Percentiles rank a stretch among this genome's conserved stretches.
These are phyloP conservation scores for Acanthamoeba quina DNA, from an alignment of 208 protist genomes.

Conservation along the genomic window DNA sequence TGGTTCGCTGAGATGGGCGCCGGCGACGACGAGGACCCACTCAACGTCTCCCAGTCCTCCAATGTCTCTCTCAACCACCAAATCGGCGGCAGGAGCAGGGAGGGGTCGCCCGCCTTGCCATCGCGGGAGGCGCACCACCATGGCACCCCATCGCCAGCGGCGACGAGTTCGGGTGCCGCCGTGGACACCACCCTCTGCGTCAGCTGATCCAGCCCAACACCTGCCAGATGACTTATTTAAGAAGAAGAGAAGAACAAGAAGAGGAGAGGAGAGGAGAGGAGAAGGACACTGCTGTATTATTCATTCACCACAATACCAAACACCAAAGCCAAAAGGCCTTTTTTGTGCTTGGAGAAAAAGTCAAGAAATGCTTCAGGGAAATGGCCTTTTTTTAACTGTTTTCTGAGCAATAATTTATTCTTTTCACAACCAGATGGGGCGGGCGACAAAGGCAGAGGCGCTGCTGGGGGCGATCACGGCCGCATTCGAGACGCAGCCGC, in stretches of 20 bases:
- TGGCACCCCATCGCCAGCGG: not conserved
- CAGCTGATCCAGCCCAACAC: not conserved
- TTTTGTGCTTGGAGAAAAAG: too few species aligned
- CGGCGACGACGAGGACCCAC: not conserved
- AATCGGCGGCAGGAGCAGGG: not conserved
- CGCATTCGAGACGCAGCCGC: not conserved
- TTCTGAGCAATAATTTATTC: too few species aligned
- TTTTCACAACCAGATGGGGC: not conserved
- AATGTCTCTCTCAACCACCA: not conserved
- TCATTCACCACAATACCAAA: not conserved
- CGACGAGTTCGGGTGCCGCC: not conserved
- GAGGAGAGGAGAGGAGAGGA: not conserved
- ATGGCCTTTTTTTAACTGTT: too few species aligned
- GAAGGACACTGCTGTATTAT: not conserved
- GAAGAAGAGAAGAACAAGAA: not conserved
- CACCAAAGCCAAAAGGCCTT: too few species aligned
- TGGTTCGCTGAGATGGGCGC: conserved; percentile 34
- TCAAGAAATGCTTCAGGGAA: too few species aligned
- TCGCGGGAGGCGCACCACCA: too few species aligned
- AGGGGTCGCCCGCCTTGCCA: too few species aligned
- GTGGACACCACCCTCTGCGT: not conserved
- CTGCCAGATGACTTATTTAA: too few species aligned
- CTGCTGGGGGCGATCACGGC: not conserved
- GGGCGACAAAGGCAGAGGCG: not conserved
- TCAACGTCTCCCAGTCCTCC: not conserved